Conservation (phyloP, 2,329 filamentous ascomycete genomes). For the Alternaria sp. region DNA sequence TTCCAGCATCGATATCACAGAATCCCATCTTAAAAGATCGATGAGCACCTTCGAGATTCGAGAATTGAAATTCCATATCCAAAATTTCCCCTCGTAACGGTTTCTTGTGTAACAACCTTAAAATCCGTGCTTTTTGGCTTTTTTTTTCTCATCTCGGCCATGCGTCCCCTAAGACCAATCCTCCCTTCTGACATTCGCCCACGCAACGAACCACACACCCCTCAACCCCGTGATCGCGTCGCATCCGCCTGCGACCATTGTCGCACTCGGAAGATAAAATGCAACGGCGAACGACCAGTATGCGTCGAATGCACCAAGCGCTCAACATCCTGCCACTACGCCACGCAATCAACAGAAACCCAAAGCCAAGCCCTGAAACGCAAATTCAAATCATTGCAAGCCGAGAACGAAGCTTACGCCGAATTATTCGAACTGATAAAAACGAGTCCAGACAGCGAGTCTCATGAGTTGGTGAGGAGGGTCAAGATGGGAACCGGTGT, state of each 20-base stretch:
- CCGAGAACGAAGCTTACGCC: slow-evolving; percentile 23
- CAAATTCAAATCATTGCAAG: slow-evolving; percentile 21
- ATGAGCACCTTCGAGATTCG: too few relatives aligned
- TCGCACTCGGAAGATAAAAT: slow-evolving; percentile 20
- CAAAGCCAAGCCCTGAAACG: slow-evolving; percentile 25
- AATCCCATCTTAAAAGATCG: slow-evolving; percentile 2
- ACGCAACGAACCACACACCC: slow-evolving; percentile 12
- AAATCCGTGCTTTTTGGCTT: background rate
- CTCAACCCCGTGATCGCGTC: slow-evolving; percentile 14
- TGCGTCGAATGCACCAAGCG: slow-evolving; percentile 18
- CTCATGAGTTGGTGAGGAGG: slow-evolving; percentile 22
- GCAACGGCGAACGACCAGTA: slow-evolving; percentile 10
- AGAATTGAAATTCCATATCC: background rate
- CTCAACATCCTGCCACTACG: slow-evolving; percentile 16
- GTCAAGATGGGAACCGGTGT: slow-evolving; percentile 25
- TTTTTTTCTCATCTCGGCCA: background rate
- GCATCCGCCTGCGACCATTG: slow-evolving; percentile 21
- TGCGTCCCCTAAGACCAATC: slow-evolving; percentile 17
- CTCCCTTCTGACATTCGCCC: slow-evolving; percentile 13
- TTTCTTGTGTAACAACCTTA: too few relatives aligned
- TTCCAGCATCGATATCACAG: background rate
- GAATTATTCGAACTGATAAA: slow-evolving; percentile 25
- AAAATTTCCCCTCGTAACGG: too few relatives aligned
- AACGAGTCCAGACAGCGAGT: slow-evolving; percentile 21
- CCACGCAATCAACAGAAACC: slow-evolving; percentile 7